These are phyloP conservation scores for Flammula alnicola DNA, from an alignment of 1,284 basidiomycete genomes.

Conservation along the genomic window DNA sequence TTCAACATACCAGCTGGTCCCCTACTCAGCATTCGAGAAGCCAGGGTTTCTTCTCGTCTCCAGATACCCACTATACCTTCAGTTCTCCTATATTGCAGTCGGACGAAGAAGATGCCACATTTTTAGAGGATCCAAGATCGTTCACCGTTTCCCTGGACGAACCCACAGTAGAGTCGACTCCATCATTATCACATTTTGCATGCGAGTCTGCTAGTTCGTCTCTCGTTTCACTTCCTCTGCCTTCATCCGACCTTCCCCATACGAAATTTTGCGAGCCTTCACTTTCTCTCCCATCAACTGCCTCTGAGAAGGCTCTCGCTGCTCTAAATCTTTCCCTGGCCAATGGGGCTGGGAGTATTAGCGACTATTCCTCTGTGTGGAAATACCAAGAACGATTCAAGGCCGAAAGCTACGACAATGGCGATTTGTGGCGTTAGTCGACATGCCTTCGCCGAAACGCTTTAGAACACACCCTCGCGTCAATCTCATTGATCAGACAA, in stretches of 20 bases:
- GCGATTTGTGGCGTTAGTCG: constrained; percentile 66
- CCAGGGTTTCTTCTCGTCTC: constrained; percentile 3
- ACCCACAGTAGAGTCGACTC: constrained; percentile 2
- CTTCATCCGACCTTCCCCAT: constrained; percentile 17
- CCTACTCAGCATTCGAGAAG: constrained; percentile 6
- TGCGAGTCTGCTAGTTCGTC: constrained; percentile 21
- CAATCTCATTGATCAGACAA: not conserved
- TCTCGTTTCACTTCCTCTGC: constrained; percentile 26
- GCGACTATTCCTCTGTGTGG: constrained; percentile 62
- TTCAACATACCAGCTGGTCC: constrained; percentile 2
- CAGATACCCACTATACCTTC: constrained; percentile 10
- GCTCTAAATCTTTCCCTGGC: constrained; percentile 67
- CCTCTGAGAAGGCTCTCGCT: constrained; percentile 63
- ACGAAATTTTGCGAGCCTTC: constrained; percentile 13
- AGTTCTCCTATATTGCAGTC: not conserved
- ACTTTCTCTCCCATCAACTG: constrained; percentile 34
- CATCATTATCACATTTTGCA: constrained; percentile 14
- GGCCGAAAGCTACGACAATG: constrained; percentile 52
- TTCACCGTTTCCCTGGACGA: not conserved
- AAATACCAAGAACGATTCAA: constrained; percentile 42
- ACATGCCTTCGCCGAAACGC: not conserved
- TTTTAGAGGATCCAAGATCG: not conserved
- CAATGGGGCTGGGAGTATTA: constrained; percentile 69
- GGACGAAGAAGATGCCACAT: constrained; percentile 1
- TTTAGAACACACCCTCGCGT: not conserved